These are phyloP conservation scores for Bryum argenteum DNA, from an alignment of 225 moss, liverwort and hornwort species.

Conservation along the genomic window DNA sequence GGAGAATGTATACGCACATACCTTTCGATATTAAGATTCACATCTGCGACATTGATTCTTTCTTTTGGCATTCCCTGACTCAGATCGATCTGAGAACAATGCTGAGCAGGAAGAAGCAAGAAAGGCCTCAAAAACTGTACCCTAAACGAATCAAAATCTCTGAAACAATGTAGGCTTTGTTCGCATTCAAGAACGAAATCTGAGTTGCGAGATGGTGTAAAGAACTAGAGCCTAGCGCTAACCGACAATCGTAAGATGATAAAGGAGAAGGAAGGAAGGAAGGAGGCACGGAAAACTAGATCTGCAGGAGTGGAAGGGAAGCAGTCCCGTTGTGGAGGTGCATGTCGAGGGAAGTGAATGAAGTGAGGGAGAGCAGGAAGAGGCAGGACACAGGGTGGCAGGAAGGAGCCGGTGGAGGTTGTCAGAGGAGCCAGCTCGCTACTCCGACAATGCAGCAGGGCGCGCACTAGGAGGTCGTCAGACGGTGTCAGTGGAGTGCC, in stretches of 20 bases:
- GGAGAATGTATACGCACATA: background rate
- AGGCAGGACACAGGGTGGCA: slow-evolving; percentile 1
- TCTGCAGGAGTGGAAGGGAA: background rate
- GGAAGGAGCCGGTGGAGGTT: slow-evolving; percentile 25
- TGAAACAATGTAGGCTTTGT: background rate
- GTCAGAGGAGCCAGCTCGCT: slow-evolving; percentile 35
- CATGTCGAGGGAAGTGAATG: slow-evolving; percentile 1
- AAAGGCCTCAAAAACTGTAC: background rate
- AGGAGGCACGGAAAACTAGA: slow-evolving; percentile 14
- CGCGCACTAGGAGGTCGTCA: slow-evolving; percentile 32
- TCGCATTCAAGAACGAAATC: background rate
- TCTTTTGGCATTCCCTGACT: background rate
- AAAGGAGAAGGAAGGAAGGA: background rate
- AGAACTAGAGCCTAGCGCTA: background rate
- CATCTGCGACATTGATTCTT: background rate
- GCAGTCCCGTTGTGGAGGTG: background rate
- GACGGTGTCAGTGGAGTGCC: slow-evolving; percentile 13
- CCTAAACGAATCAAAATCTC: slow-evolving; percentile 28
- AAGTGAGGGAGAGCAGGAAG: background rate
- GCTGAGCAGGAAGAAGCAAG: background rate
- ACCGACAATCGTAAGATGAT: slow-evolving; percentile 17
- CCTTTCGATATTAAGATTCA: slow-evolving; percentile 13
- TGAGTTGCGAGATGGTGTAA: background rate
- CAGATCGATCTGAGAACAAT: background rate
- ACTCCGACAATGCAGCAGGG: slow-evolving; percentile 26